These are phyloP conservation scores for Citrullus mucosospermus DNA, from an alignment of 306 rosid genomes.

Conservation along the genomic window DNA sequence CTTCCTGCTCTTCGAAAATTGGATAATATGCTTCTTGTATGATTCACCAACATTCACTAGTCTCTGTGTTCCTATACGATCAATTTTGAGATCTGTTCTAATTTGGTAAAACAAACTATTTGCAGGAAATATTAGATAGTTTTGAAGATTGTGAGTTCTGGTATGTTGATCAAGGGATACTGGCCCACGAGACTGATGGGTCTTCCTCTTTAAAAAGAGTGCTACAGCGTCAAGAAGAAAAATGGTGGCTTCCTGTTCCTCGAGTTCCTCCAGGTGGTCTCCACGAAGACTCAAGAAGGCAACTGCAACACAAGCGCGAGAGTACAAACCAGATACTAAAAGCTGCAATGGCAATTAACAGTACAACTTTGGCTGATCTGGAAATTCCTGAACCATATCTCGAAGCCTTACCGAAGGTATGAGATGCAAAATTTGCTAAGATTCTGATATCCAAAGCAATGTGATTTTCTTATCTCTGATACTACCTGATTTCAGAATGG, in stretches of 20 bases:
- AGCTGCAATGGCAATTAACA: slow-evolving; percentile 88
- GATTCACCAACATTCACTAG: slow-evolving; percentile 18
- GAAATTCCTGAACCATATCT: slow-evolving; percentile 77
- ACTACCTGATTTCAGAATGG: slow-evolving; percentile 56
- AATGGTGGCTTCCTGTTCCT: slow-evolving; percentile 98
- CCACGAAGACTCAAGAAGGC: slow-evolving; percentile 49
- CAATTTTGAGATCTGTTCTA: slow-evolving; percentile 13
- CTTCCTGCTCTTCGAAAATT: slow-evolving; percentile 87
- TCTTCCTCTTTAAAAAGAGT: slow-evolving; percentile 56
- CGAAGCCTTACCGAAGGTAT: slow-evolving; percentile 85
- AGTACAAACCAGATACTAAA: slow-evolving; percentile 76
- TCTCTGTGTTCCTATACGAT: neutral
- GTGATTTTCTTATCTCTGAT: neutral
- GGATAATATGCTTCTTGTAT: slow-evolving; percentile 97
- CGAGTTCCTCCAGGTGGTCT: slow-evolving; percentile 84
- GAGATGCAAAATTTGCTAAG: neutral
- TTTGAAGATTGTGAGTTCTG: slow-evolving; percentile 70
- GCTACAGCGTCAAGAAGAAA: slow-evolving; percentile 81
- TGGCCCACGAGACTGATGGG: slow-evolving; percentile 52
- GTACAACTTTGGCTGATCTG: slow-evolving; percentile 64
- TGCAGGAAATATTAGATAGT: slow-evolving; percentile 72
- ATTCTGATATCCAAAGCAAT: neutral
- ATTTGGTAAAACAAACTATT: neutral
- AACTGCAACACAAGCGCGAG: slow-evolving; percentile 81
- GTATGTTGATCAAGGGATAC: slow-evolving; percentile 90